Base-by-base conservation (phyloP, 495 filamentous ascomycete genomes). In the Talaromyces trachyspermus region DNA sequence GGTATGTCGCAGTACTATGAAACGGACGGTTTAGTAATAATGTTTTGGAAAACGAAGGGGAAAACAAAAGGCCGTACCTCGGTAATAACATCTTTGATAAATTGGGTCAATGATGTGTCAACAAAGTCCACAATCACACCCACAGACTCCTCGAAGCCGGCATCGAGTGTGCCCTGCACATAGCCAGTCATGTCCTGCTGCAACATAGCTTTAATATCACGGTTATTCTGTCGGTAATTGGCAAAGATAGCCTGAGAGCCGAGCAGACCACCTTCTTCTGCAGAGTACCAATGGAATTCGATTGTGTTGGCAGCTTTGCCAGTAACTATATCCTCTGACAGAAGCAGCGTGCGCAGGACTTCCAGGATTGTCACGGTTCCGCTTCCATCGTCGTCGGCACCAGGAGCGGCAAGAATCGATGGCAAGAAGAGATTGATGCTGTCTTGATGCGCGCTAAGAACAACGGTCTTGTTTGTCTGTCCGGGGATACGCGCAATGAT, bases 161-260 rank as follows among this genome's bases (percentile, higher is more conserved):
- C 86, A 47, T 88, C 81, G 12, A 94, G 68, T 0, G 92, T 95
- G 32, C 81, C 83, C 49, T 89, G 81, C 4, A 89, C 75, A 61
- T 84, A 96, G 8, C 92, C 92, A 2, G 92, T 97, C 92, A 97
- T 99, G 62, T 99, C 92, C 64, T 99, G 92, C 71, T 99, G 94
- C 36, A 99, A 75, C 92, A 99, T 97, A 19, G 92, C 92, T 66
- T 90, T 92, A 59, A 99, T 75, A 51, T 95, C 82, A 15, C 83
- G 72, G 20, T 75, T 72, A 18, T 78, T 57, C 58, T 81, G 81
- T 63, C 87, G 86, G 59, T 99, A 99, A n/a, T 71, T 63, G 10
- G 77, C 72, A 66, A 95, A 97, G 62, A 99, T 83, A 25, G 85
- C 88, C 62, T 95, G 89, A 22, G 72, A 86, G 55, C 86, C 86